Evolutionary conservation across 495 filamentous ascomycete genomes (phyloP).

Genomic region (Podospora comata): DNA sequence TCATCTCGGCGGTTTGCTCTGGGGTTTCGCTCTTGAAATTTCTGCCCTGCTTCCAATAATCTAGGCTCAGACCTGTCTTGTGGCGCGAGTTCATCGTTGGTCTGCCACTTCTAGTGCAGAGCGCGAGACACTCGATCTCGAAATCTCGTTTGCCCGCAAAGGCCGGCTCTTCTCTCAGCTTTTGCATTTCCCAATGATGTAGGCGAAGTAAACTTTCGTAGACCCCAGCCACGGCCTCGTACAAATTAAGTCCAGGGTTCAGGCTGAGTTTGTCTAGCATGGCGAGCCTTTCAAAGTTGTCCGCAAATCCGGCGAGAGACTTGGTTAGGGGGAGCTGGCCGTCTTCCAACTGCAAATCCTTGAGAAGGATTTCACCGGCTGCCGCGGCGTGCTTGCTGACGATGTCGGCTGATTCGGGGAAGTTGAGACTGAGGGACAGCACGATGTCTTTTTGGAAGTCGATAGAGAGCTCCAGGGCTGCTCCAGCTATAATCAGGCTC

Average conservation of each 20-base stretch:
- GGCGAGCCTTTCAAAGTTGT: conserved; percentile 76
- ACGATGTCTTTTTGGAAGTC: conserved; percentile 51
- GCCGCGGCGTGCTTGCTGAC: conserved; percentile 48
- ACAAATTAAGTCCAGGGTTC: conserved; percentile 72
- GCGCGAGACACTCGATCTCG: conserved; percentile 50
- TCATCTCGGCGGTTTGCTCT: conserved; percentile 25
- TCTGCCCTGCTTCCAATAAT: conserved; percentile 78
- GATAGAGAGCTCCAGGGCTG: conserved; percentile 54
- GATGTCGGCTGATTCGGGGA: conserved; percentile 46
- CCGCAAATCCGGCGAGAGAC: conserved; percentile 66
- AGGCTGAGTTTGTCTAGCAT: conserved; percentile 75
- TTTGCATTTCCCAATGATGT: conserved; percentile 65
- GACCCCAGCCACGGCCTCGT: conserved; percentile 82
- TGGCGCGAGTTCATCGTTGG: conserved; percentile 73
- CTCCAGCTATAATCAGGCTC: conserved; percentile 69
- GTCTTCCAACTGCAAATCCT: conserved; percentile 47
- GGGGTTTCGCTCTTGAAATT: conserved; percentile 41
- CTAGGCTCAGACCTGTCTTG: conserved; percentile 70
- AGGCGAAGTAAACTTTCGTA: conserved; percentile 61
- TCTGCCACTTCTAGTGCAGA: conserved; percentile 67
- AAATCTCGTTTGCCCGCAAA: conserved; percentile 50
- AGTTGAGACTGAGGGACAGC: conserved; percentile 43
- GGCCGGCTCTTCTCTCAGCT: conserved; percentile 50
- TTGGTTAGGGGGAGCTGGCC: conserved; percentile 55
- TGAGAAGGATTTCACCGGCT: conserved; percentile 53